Evolutionary conservation across 306 rosid genomes (phyloP).

Genomic region (Spatholobus suberectus): DNA sequence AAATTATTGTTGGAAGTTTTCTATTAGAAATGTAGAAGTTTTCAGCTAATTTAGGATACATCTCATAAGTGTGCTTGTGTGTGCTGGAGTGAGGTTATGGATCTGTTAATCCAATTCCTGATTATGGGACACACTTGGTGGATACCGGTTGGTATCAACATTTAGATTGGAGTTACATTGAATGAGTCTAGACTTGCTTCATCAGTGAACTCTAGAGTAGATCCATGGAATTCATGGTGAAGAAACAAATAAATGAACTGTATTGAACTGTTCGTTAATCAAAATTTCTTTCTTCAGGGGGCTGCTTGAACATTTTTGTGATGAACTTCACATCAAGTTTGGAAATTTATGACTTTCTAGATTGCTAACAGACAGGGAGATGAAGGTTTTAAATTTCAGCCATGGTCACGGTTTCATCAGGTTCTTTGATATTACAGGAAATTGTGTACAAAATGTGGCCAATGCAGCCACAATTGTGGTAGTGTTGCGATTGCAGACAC

Average conservation of each 20-base stretch:
- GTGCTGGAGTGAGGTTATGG: not conserved
- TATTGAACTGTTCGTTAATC: not conserved
- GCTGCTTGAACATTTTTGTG: conserved; percentile 9
- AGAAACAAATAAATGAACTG: conserved; percentile 1
- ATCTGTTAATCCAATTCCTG: not conserved
- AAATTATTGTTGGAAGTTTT: not conserved
- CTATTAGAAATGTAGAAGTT: not conserved
- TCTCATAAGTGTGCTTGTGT: not conserved
- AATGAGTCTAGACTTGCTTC: not conserved
- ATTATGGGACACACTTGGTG: not conserved
- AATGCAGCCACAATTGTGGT: no score
- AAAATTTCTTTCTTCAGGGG: not conserved
- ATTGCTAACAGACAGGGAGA: conserved; percentile 8
- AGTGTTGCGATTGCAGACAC: no score
- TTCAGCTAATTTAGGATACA: conserved; percentile 19
- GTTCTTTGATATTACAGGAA: no score
- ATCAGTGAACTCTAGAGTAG: not conserved
- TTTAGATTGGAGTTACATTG: not conserved
- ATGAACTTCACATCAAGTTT: conserved; percentile 14
- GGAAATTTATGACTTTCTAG: not conserved
- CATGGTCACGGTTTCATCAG: no score
- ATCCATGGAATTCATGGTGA: conserved; percentile 8
- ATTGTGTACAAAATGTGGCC: no score
- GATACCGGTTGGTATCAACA: not conserved
- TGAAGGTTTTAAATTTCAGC: no score